Base-by-base conservation (phyloP, 139 green algal genomes). In the Nannochloris sp. region DNA sequence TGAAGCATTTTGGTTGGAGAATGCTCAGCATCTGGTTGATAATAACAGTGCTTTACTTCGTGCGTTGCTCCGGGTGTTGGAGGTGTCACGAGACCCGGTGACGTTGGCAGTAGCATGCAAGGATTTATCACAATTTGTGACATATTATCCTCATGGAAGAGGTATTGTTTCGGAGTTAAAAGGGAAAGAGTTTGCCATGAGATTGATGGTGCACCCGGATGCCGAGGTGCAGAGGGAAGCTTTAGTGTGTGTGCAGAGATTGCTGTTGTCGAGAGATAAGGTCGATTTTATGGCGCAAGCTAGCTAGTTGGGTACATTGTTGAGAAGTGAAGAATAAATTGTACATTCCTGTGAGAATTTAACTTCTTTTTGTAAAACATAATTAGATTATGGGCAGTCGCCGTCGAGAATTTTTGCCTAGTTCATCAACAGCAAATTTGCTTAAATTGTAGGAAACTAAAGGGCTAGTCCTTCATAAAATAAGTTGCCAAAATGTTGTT, bases 181-280 rank as follows among this genome's bases (percentile, higher is more conserved):
- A 19, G 93, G 86, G 35, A 99, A 99, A 84, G 85, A 94, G 74
- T 64, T 89, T 33, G 86, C 92, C 27, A 96, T 98, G 93, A 81
- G 81, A 44, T 78, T 96, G 32, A 96, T 99, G 86, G 67, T 75
- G 34, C 83, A 96, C 81, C 73, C 77, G 1, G 93, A 99, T 74
- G 45, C 77, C 1, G 87, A 95, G 15, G 93, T 99, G 54, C 87
- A 89, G 63, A 92, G 91, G 74, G 82, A 97, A 65, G 92, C 90
- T 34, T 80, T 99, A 70, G 69, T 96, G 54, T 87, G 72, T 64
- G 83, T 96, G 32, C 93, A 99, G 75, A 95, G 93, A 72, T 81
- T 98, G 35, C 87, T 99, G 82, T 78, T 97, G 9, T 77, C 80
- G 27, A 86, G 85, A 39, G 83, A 90, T 77, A 93, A 92, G 73